Evolutionary conservation across 1,139 yeast genomes (phyloP), one percentile per base, ranked within the genome.

Genomic region (Geotrichum australiense): DNA sequence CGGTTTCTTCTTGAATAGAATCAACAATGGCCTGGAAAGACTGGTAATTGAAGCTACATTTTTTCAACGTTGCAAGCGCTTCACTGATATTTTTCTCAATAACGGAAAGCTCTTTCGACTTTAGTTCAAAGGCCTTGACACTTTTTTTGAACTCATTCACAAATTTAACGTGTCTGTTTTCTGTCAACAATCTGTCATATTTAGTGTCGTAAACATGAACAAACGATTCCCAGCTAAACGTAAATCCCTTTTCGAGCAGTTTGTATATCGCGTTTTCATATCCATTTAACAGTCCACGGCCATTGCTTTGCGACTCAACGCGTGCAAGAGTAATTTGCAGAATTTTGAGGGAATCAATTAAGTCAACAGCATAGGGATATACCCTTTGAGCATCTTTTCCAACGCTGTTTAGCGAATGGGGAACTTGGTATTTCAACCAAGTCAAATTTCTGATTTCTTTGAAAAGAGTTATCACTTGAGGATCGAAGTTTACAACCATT

Each of bases 381-480:
- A 81, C 57, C 24, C 69, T 65, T 42, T 69, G 68, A 35, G 64
- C 74, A 46, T 58, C 71, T 55, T 66, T 69, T 32, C 73, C 71
- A 45, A 59, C 70, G 48, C 60, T 64, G 32, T 59, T 51, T 5
- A 78, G 49, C 5, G 64, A 49, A 42, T 68, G 72, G 0, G 95
- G 91, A 0, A 85, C 62, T n/a, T 70, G 74, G 51, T 71, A 76
- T 0, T 76, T 79, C 47, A 79, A 60, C 50, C 69, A 65, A 3
- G 66, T 58, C 34, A 86, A 59, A 41, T 72, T 71, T 26, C 73
- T 61, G 0, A 77, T 71, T 51, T 80, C 83, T 39, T 74, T 70
- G 55, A 71, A 71, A 3, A 74, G 57, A 0, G 64, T 59, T 23
- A 74, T 58, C 5, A 71, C 53, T 2, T 67, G 58, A 4, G 63